Conservation (phyloP, 2,329 filamentous ascomycete species). For the Fusarium brachygibbosum region DNA sequence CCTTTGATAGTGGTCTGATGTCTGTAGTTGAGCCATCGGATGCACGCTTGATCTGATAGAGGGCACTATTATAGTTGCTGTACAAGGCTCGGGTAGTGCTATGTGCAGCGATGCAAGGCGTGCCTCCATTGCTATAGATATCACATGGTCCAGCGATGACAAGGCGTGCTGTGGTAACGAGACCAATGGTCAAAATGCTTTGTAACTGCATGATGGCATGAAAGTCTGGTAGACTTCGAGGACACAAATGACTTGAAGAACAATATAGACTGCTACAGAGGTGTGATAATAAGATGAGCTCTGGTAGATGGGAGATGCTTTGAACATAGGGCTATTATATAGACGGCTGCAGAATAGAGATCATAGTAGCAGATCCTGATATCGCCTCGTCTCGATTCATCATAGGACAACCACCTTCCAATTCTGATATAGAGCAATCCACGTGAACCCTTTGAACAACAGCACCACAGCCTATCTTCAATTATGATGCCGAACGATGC, state of each 20-base stretch:
- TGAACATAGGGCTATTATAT: background rate
- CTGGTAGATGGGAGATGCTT: accelerated
- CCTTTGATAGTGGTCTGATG: slow-evolving; percentile 57
- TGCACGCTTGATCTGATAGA: slow-evolving; percentile 36
- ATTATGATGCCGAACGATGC: background rate
- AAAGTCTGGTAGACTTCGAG: too few species aligned
- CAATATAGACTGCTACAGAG: too few species aligned
- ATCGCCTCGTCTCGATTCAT: background rate
- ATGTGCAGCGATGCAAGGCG: slow-evolving; percentile 31
- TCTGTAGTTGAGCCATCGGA: slow-evolving; percentile 18
- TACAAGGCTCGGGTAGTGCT: slow-evolving; percentile 24
- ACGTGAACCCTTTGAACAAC: background rate
- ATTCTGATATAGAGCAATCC: background rate
- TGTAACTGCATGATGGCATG: slow-evolving; percentile 10
- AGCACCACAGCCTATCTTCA: too few species aligned
- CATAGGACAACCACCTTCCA: slow-evolving; percentile 1
- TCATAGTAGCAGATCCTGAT: background rate
- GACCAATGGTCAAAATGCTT: slow-evolving; percentile 15
- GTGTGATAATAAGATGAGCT: accelerated
- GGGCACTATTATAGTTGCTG: slow-evolving; percentile 2
- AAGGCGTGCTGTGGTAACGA: slow-evolving; percentile 10
- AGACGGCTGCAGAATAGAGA: background rate
- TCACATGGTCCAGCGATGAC: slow-evolving; percentile 27
- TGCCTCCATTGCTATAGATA: slow-evolving; percentile 23
- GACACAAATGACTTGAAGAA: too few species aligned